Evolutionary conservation across 345 rosid species (phyloP).

Genomic region (Rhodomyrtus tomentosa): DNA sequence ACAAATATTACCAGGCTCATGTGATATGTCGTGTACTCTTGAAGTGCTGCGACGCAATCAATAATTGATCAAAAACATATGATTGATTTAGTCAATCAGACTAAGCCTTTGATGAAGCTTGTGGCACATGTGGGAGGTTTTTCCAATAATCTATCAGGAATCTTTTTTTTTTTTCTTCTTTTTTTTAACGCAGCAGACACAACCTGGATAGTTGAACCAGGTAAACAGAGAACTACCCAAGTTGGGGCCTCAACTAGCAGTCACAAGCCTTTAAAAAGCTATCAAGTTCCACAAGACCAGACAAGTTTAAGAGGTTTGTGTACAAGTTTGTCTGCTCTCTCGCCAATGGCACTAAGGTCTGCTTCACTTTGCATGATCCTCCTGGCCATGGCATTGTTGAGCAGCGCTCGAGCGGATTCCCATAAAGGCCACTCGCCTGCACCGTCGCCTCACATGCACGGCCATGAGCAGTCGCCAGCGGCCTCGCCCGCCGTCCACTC

Average conservation of each 20-base stretch:
- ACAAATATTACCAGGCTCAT: neutral
- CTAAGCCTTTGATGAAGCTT: neutral
- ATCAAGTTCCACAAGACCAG: neutral
- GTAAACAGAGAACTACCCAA: neutral
- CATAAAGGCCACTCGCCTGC: neutral
- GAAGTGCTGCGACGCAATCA: neutral
- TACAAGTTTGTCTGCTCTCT: neutral
- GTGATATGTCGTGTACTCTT: neutral
- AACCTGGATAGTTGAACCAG: neutral
- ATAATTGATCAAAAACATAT: neutral
- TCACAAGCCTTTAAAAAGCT: neutral
- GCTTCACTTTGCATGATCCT: neutral
- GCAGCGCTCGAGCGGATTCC: neutral
- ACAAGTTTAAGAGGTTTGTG: neutral
- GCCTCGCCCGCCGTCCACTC: neutral
- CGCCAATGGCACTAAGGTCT: neutral
- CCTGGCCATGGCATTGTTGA: neutral
- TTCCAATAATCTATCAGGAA: neutral
- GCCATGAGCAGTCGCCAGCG: neutral
- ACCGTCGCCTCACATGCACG: neutral
- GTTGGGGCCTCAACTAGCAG: neutral
- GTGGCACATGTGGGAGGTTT: neutral
- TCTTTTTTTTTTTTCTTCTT: neutral
- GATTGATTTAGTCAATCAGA: neutral
- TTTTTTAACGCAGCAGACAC: neutral